Evolutionary conservation across 2,329 filamentous ascomycete species (phyloP).

Genomic region (Pseudocercospora pini-densiflorae): DNA sequence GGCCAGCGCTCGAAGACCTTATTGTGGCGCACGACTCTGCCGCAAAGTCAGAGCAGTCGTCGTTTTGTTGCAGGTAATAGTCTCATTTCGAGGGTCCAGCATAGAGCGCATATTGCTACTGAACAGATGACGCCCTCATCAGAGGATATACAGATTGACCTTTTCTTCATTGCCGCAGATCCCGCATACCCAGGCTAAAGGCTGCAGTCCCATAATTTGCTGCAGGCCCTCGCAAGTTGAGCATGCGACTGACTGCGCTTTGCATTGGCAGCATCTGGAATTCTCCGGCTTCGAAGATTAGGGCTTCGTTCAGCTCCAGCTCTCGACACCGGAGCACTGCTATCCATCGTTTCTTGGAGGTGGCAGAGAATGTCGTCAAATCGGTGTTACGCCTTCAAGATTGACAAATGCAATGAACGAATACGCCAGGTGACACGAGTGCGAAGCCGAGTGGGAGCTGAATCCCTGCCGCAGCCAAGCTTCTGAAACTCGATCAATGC

Average conservation of each 20-base stretch:
- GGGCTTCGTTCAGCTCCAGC: neutral
- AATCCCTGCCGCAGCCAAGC: neutral
- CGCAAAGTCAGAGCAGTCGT: too few relatives aligned
- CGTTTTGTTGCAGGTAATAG: too few relatives aligned
- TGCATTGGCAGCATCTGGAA: neutral
- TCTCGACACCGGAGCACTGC: neutral
- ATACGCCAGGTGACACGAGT: neutral
- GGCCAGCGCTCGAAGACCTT: too few relatives aligned
- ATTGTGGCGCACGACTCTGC: too few relatives aligned
- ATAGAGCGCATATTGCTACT: too few relatives aligned
- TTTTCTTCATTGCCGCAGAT: neutral
- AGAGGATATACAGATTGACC: too few relatives aligned
- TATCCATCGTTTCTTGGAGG: neutral
- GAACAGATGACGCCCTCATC: too few relatives aligned
- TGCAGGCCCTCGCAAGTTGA: too few relatives aligned
- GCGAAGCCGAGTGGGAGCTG: neutral
- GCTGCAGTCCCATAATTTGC: neutral
- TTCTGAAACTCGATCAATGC: constrained; percentile 1
- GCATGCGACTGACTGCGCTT: neutral
- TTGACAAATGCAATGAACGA: neutral
- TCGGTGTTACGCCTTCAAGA: neutral
- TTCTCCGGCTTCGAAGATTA: neutral
- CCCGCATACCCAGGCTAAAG: neutral
- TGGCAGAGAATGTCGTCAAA: neutral
- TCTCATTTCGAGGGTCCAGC: too few relatives aligned